Percentiles rank a stretch among this genome's conserved stretches.
These are phyloP conservation scores for Irineochytrium annulatum DNA, from an alignment of 192 early-diverging fungal genomes.

Conservation along the genomic window DNA sequence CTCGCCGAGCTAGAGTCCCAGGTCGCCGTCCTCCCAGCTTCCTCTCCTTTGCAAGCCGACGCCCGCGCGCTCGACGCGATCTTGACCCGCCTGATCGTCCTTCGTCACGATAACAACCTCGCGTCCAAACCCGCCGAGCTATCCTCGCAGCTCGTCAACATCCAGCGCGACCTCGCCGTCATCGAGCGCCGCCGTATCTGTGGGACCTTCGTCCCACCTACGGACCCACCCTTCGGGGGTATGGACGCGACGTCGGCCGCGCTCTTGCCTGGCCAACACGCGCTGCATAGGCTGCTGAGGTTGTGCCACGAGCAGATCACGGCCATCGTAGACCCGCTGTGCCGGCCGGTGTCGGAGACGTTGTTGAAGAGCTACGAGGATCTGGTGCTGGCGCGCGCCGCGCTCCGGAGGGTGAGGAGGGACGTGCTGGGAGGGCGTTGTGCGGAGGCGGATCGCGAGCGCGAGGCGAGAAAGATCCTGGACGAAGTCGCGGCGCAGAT, in stretches of 20 bases:
- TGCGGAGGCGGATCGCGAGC: background rate
- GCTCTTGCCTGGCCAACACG: conserved; percentile 17
- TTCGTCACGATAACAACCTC: background rate
- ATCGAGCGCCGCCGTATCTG: conserved; percentile 10
- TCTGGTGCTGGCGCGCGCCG: conserved; percentile 14
- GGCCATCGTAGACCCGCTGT: conserved; percentile 17
- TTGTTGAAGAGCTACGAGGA: conserved; percentile 19
- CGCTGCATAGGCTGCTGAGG: conserved; percentile 19
- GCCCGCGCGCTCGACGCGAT: conserved; percentile 13
- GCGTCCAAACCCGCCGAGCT: background rate
- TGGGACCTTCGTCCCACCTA: background rate
- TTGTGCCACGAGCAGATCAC: conserved; percentile 14
- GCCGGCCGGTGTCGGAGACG: conserved; percentile 20
- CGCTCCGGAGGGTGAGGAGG: conserved; percentile 5
- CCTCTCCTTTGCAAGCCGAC: conserved; percentile 7
- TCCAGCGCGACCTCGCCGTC: background rate
- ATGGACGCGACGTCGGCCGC: conserved; percentile 1
- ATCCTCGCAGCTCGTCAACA: background rate
- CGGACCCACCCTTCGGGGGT: background rate
- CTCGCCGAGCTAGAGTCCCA: conserved; percentile 12
- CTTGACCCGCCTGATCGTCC: conserved; percentile 6
- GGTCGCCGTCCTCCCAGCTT: conserved; percentile 9
- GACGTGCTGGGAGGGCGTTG: conserved; percentile 8
- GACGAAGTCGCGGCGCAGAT: background rate
- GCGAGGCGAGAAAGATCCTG: too few relatives aligned